A percentile compares a stretch with the other conserved stretches of the same genome.
Evolutionary conservation across 306 rosid species (phyloP).

Genomic region (Arachis stenosperma): DNA sequence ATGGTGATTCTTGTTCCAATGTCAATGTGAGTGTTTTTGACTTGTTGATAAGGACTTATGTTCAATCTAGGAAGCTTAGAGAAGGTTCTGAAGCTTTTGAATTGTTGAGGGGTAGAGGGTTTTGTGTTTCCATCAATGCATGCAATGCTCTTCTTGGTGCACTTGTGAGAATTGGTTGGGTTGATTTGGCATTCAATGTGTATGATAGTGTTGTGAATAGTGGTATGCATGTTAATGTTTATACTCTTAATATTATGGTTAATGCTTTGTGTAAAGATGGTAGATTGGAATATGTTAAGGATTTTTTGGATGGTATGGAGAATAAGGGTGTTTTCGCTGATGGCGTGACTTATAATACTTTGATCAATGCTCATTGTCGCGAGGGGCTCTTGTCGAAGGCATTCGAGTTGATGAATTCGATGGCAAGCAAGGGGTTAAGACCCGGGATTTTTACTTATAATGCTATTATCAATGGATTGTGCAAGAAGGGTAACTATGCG

Average conservation of each 20-base stretch:
- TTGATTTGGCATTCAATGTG: slow-evolving; percentile 76
- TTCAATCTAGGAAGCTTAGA: slow-evolving; percentile 81
- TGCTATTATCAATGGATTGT: slow-evolving; percentile 75
- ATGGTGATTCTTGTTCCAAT: slow-evolving; percentile 3
- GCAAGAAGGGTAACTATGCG: slow-evolving; percentile 60
- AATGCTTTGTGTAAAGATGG: slow-evolving; percentile 82
- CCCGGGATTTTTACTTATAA: slow-evolving; percentile 81
- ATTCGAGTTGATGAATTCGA: slow-evolving; percentile 52
- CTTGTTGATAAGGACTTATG: slow-evolving; percentile 78
- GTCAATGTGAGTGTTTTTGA: slow-evolving; percentile 52
- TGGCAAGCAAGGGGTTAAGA: slow-evolving; percentile 59
- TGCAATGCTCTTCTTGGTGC: slow-evolving; percentile 81
- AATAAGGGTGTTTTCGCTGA: slow-evolving; percentile 62
- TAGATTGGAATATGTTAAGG: slow-evolving; percentile 49
- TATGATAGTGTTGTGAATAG: slow-evolving; percentile 58
- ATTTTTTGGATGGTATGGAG: slow-evolving; percentile 67
- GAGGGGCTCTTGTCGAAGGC: slow-evolving; percentile 63
- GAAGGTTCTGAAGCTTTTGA: slow-evolving; percentile 78
- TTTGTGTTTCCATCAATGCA: slow-evolving; percentile 65
- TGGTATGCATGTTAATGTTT: slow-evolving; percentile 62
- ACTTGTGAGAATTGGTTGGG: slow-evolving; percentile 84
- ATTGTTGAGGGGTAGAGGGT: slow-evolving; percentile 54
- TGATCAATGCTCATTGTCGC: slow-evolving; percentile 70
- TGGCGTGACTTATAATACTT: slow-evolving; percentile 76
- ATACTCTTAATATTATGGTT: slow-evolving; percentile 85